These are phyloP conservation scores for Curvularia spicifera DNA, from an alignment of 2,329 filamentous ascomycete genomes.

Conservation along the genomic window DNA sequence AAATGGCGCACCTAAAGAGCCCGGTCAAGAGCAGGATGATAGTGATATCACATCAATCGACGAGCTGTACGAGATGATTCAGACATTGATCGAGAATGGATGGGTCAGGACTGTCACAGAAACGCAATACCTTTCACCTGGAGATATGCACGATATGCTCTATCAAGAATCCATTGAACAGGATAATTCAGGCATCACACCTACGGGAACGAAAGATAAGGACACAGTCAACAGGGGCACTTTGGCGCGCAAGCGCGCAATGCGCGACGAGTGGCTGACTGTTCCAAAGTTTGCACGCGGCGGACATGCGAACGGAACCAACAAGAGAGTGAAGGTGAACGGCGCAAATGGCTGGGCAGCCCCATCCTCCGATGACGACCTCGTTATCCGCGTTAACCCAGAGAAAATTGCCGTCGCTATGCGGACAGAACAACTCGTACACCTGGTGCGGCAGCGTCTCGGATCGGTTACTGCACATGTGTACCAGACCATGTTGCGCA, in stretches of 20 bases:
- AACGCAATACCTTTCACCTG: constrained; percentile 59
- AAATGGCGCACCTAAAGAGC: constrained; percentile 10
- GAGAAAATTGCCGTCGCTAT: constrained; percentile 83
- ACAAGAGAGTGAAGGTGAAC: constrained; percentile 43
- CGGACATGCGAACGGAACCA: constrained; percentile 31
- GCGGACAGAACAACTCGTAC: constrained; percentile 77
- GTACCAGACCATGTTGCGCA: constrained; percentile 74
- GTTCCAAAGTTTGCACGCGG: constrained; percentile 32
- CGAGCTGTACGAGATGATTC: constrained; percentile 54
- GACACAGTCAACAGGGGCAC: constrained; percentile 66
- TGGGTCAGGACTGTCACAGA: constrained; percentile 68
- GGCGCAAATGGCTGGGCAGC: constrained; percentile 27
- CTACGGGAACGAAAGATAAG: constrained; percentile 71
- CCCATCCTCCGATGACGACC: constrained; percentile 62
- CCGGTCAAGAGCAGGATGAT: constrained; percentile 25
- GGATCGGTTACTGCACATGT: constrained; percentile 78
- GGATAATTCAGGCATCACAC: constrained; percentile 57
- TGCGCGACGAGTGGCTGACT: constrained; percentile 51
- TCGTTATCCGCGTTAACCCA: constrained; percentile 81
- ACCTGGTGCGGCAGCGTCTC: constrained; percentile 73
- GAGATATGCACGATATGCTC: constrained; percentile 64
- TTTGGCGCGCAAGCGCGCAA: constrained; percentile 61
- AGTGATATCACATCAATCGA: constrained; percentile 47
- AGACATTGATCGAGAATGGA: constrained; percentile 65
- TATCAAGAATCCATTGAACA: constrained; percentile 66